A percentile compares a stretch with the other conserved stretches of the same genome.
Conservation (phyloP, 1,284 basidiomycete genomes). For the Exobasidium rhododendri region DNA sequence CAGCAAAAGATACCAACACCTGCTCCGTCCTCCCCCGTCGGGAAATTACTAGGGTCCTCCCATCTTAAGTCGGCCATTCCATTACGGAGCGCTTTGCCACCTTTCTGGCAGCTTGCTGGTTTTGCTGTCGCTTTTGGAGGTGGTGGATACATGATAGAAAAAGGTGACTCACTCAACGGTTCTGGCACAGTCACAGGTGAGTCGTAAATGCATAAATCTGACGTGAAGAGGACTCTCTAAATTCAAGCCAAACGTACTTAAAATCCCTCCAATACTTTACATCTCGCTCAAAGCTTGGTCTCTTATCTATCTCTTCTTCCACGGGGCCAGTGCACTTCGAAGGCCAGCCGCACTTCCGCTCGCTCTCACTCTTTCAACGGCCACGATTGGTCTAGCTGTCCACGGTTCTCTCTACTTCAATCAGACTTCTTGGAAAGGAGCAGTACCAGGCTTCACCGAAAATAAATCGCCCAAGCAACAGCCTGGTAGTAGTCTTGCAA, state of each 20-base stretch:
- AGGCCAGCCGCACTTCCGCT: slow-evolving; percentile 27
- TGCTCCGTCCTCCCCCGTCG: not conserved
- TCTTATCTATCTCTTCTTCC: slow-evolving; percentile 43
- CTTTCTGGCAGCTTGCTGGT: slow-evolving; percentile 46
- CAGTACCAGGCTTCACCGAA: slow-evolving; percentile 22
- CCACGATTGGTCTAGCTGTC: slow-evolving; percentile 30
- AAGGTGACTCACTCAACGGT: slow-evolving; percentile 44
- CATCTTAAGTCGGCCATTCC: not conserved
- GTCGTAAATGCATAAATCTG: slow-evolving; percentile 5
- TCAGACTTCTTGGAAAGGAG: slow-evolving; percentile 41
- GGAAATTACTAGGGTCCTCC: not conserved
- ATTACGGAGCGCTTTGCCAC: slow-evolving; percentile 28
- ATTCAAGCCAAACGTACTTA: slow-evolving; percentile 8
- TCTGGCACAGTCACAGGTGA: slow-evolving; percentile 36
- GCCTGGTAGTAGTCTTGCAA: not conserved
- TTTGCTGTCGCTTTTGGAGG: slow-evolving; percentile 37
- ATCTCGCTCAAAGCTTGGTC: slow-evolving; percentile 33
- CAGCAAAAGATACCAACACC: not conserved
- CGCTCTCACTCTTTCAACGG: slow-evolving; percentile 22
- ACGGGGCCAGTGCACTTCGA: slow-evolving; percentile 25
- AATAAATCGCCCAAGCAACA: not conserved
- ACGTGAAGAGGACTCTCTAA: not conserved
- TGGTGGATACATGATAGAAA: slow-evolving; percentile 49
- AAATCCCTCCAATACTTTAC: slow-evolving; percentile 2
- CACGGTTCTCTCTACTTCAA: slow-evolving; percentile 49